These are phyloP conservation scores for Pistacia atlantica DNA, from an alignment of 345 rosid genomes.

Conservation along the genomic window DNA sequence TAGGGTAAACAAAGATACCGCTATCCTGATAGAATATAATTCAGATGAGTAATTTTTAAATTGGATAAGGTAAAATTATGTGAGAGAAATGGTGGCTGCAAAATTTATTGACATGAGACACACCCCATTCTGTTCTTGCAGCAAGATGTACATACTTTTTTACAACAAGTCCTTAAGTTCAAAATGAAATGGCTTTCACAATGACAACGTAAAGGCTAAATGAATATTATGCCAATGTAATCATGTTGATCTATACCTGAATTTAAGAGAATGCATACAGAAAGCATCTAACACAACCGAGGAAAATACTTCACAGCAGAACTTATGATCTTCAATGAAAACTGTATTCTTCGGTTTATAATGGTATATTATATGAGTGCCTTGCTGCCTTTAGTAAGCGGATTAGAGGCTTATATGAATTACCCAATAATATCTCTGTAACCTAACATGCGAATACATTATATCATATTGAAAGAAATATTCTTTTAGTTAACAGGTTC, in stretches of 20 bases:
- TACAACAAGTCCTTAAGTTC: neutral
- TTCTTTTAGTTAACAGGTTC: no score
- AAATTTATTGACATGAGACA: neutral
- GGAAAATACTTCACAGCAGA: neutral
- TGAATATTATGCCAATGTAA: neutral
- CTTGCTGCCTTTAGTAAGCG: neutral
- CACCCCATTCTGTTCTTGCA: neutral
- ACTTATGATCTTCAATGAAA: neutral
- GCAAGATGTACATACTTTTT: neutral
- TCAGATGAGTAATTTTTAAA: neutral
- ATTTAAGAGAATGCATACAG: neutral
- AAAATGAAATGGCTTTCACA: neutral
- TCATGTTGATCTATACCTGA: neutral
- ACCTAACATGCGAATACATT: no score
- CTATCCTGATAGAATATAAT: constrained; percentile 43
- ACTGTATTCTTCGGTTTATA: neutral
- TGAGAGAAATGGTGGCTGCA: neutral
- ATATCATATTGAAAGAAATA: no score
- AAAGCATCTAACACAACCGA: no score
- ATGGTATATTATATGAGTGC: neutral
- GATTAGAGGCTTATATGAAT: constrained; percentile 1
- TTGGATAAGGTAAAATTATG: neutral
- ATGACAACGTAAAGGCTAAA: neutral
- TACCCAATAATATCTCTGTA: neutral
- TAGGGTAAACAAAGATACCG: constrained; percentile 75